Conservation (phyloP, 768 basidiomycete genomes). For the Pleurotus tuoliensis region DNA sequence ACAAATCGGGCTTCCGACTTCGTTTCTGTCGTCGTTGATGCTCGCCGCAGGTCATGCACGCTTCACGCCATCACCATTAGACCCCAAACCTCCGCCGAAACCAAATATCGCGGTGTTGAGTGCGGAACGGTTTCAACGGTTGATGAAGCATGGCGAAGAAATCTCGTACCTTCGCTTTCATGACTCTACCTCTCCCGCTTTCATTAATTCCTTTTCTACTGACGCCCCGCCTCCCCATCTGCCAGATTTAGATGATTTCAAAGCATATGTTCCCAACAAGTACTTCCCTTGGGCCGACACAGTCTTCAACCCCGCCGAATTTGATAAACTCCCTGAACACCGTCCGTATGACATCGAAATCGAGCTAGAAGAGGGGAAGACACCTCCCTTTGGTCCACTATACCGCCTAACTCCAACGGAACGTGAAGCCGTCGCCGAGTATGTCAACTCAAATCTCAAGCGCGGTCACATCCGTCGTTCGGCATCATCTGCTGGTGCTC, state of each 20-base stretch:
- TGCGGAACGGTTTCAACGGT: not conserved
- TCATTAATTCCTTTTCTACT: too few relatives aligned
- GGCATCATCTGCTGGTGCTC: conserved; percentile 24
- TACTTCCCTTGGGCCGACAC: conserved; percentile 3
- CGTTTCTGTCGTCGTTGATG: not conserved
- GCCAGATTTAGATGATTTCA: not conserved
- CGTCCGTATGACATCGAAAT: conserved; percentile 27
- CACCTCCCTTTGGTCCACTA: conserved; percentile 15
- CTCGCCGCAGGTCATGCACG: not conserved
- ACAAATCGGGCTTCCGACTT: not conserved
- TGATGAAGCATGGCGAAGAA: not conserved
- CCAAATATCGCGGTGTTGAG: not conserved
- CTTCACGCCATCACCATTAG: too few relatives aligned
- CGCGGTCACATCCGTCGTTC: conserved; percentile 33
- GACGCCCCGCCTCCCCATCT: too few relatives aligned
- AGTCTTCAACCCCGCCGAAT: too few relatives aligned
- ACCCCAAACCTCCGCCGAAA: not conserved
- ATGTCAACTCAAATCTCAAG: conserved; percentile 20
- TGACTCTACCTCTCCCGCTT: not conserved
- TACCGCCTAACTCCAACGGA: conserved; percentile 28
- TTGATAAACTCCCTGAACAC: conserved; percentile 18
- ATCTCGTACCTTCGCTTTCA: too few relatives aligned
- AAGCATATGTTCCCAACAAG: not conserved
- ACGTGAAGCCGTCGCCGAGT: conserved; percentile 15
- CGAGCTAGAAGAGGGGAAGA: conserved; percentile 22